Evolutionary conservation across 768 basidiomycete species (phyloP), one percentile per base, ranked within the genome.

Genomic region (Rhizopogon roseolus): DNA sequence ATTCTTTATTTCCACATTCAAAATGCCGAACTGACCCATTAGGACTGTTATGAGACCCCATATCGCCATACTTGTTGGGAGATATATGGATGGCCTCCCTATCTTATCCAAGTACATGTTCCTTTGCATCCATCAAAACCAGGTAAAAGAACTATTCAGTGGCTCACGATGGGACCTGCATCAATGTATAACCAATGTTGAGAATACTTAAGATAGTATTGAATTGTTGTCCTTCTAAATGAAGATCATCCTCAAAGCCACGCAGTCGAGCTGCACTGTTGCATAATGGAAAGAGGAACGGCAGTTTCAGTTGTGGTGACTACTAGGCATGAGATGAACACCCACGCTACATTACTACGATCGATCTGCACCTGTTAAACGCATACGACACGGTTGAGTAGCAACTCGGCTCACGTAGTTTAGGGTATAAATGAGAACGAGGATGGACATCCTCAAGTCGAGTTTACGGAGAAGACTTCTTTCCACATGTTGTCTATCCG

Each of bases 141-240:
- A n/a, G 1, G 19, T 28, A 29, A 41, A n/a, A 42, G 17, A 46
- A 25, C 10, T 45, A 32, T 39, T n/a, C 27, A 62, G 5, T 10
- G 4, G 69, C 84, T 62, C 59, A 85, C 83, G 84, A 86, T 34
- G 88, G 88, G 49, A 90, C 77, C 64, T 90, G 88, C 87, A 89
- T 88, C 37, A 88, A 67, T 54, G 86, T 85, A 62, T 90, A 90
- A 14, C 86, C 86, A 32, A 85, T 73, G 58, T 86, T 86, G 46
- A 87, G 74, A 50, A 86, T 80, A 39, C 84, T 84, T 39, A 90
- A 67, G 14, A 90, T 67, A 0, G 86, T 83, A 9, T 82, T 77
- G 62, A 88, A 90, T 59, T 90, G 75, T 50, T 76, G 69, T 36
- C 80, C 84, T 57, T 78, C 68, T 16, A 90, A 72, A 38, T 79